Evolutionary conservation across 148 eudicot species (phyloP).

Genomic region (Salicornia ramosissima): DNA sequence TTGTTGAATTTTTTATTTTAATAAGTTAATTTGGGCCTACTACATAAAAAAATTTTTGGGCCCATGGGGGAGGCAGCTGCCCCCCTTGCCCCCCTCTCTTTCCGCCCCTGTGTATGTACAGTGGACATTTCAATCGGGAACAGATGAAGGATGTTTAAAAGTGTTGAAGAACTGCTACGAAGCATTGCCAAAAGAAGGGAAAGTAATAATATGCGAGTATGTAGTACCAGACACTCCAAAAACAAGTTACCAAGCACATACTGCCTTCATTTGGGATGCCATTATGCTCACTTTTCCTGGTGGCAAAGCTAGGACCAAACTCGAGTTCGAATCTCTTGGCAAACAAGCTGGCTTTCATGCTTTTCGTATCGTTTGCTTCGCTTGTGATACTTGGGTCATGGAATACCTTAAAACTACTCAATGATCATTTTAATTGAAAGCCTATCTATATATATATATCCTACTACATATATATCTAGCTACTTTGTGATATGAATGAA

Average conservation of each 20-base stretch:
- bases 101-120: too few relatives aligned
- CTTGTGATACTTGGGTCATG: constrained; percentile 31
- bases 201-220: not conserved
- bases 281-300: constrained; percentile 30
- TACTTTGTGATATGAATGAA: too few relatives aligned
- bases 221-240: not conserved
- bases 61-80: too few relatives aligned
- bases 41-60: too few relatives aligned
- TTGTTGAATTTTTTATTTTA: too few relatives aligned
- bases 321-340: constrained; percentile 27
- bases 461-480: too few relatives aligned
- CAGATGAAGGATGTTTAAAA: not conserved
- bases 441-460: too few relatives aligned
- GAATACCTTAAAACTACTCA: constrained; percentile 21
- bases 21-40: too few relatives aligned
- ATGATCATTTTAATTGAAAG: too few relatives aligned
- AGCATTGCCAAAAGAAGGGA: not conserved
- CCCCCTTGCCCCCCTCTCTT: too few relatives aligned
- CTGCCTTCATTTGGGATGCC: not conserved
- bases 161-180: not conserved
- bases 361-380: constrained; percentile 16
- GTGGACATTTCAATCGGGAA: not conserved
- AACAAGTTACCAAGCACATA: constrained; percentile 6
- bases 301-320: constrained; percentile 37
- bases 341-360: constrained; percentile 32